A percentile compares a stretch with the other conserved stretches of the same genome.
Conservation (phyloP, 2,329 filamentous ascomycete genomes). For the Neospermospora avenae region DNA sequence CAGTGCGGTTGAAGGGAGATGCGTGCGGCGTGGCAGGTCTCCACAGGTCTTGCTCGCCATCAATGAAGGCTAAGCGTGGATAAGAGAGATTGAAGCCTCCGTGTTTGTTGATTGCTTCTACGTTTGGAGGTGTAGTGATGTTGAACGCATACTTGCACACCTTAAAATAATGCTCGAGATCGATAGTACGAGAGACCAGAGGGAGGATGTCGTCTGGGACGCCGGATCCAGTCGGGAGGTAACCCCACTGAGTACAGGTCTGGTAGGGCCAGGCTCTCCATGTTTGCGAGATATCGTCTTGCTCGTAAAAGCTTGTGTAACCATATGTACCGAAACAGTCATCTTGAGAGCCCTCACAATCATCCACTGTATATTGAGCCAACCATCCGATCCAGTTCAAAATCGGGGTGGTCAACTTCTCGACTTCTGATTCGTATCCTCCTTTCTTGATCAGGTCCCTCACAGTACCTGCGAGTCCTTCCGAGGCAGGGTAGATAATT, state of each 20-base stretch:
- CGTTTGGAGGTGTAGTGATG: slow-evolving; percentile 60
- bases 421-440: slow-evolving; percentile 43
- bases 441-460: slow-evolving; percentile 44
- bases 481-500: slow-evolving; percentile 57
- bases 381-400: slow-evolving; percentile 57
- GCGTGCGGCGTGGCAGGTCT: slow-evolving; percentile 69
- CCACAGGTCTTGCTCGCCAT: slow-evolving; percentile 80
- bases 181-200: slow-evolving; percentile 67
- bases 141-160: slow-evolving; percentile 69
- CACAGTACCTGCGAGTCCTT: slow-evolving; percentile 64
- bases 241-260: slow-evolving; percentile 63
- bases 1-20: slow-evolving; percentile 43
- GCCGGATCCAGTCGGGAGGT: slow-evolving; percentile 69
- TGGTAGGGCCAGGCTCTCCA: slow-evolving; percentile 55
- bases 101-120: slow-evolving; percentile 69
- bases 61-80: slow-evolving; percentile 71
- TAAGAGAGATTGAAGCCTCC: slow-evolving; percentile 70
- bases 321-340: slow-evolving; percentile 50
- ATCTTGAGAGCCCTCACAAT: slow-evolving; percentile 44
- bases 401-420: slow-evolving; percentile 45
- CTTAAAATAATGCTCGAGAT: slow-evolving; percentile 57
- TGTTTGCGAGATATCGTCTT: slow-evolving; percentile 41
- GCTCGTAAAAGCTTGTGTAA: slow-evolving; percentile 41
- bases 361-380: slow-evolving; percentile 41
- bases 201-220: slow-evolving; percentile 62